A percentile compares a stretch with the other conserved stretches of the same genome.
Evolutionary conservation across 2,329 filamentous ascomycete species (phyloP).

Genomic region (Fusarium sp.): DNA sequence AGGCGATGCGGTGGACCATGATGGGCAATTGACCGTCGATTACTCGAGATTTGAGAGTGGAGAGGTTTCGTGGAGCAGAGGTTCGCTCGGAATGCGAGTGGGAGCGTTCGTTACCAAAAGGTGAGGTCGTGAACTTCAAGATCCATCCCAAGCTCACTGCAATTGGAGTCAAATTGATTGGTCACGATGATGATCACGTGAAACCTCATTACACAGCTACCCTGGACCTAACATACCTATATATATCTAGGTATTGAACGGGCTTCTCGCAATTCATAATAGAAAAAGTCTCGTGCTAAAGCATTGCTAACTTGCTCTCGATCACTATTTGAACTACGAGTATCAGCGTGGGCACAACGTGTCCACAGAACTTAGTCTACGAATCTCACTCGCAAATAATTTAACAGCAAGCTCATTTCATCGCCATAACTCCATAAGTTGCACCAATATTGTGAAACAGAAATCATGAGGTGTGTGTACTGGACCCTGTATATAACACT

Average conservation of each 20-base stretch:
- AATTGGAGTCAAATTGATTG: slow-evolving; percentile 42
- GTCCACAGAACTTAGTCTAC: too few species aligned
- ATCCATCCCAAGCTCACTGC: slow-evolving; percentile 39
- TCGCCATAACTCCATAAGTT: background rate
- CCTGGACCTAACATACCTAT: slow-evolving; percentile 2
- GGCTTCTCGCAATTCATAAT: background rate
- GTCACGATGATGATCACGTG: slow-evolving; percentile 36
- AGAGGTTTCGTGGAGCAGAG: slow-evolving; percentile 15
- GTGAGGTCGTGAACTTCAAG: slow-evolving; percentile 42
- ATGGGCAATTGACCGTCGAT: slow-evolving; percentile 45
- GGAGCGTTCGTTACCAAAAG: slow-evolving; percentile 37
- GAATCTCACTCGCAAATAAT: background rate
- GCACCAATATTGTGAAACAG: background rate
- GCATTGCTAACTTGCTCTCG: background rate
- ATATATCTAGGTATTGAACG: too few species aligned
- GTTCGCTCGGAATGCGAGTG: slow-evolving; percentile 32
- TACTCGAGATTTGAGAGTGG: slow-evolving; percentile 14
- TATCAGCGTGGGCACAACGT: background rate
- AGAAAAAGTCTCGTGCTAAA: background rate
- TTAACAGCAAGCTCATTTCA: background rate
- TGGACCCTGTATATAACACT: background rate
- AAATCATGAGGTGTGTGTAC: background rate
- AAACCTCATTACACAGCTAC: background rate
- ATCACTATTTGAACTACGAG: too few species aligned
- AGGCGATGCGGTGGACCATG: slow-evolving; percentile 73